phyloP scores from a whole-genome alignment of 2,329 filamentous ascomycete species.

The Pestalotiopsis sp. region DNA sequence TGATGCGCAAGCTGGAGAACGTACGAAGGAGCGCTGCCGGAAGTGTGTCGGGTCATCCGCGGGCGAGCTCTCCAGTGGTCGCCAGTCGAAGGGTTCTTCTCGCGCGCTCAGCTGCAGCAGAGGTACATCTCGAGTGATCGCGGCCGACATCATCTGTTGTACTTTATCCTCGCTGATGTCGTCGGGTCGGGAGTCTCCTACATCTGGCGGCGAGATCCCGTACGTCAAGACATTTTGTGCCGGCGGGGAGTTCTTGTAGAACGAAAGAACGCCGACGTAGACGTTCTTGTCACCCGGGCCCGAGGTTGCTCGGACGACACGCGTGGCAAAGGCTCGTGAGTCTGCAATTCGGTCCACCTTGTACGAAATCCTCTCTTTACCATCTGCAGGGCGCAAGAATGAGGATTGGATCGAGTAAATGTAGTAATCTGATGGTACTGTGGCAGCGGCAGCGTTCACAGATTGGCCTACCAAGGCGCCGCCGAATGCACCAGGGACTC shows the following conservation, averaged over 20 bases:
- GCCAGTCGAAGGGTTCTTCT: conserved; percentile 7
- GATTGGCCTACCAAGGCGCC: background rate
- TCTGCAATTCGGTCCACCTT: conserved; percentile 15
- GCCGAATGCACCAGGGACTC: background rate
- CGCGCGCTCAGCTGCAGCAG: conserved; percentile 1
- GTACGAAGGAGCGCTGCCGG: background rate
- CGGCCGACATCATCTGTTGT: background rate
- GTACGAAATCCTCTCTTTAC: conserved; percentile 2
- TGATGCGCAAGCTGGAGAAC: background rate
- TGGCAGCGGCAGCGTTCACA: background rate
- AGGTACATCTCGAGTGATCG: background rate
- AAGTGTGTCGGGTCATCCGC: background rate
- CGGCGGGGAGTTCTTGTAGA: conserved; percentile 10
- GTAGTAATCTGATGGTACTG: background rate
- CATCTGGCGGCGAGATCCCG: background rate
- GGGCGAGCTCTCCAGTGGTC: background rate
- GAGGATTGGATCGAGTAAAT: background rate
- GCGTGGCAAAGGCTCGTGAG: conserved; percentile 16
- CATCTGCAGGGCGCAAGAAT: background rate
- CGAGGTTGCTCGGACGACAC: conserved; percentile 14
- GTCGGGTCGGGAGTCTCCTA: background rate
- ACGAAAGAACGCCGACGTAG: conserved; percentile 17
- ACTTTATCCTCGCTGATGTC: background rate
- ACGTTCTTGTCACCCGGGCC: conserved; percentile 2
- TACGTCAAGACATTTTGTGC: background rate